Conservation (phyloP, 2,329 filamentous ascomycete species). For the Arthrobotrys sphaeroides region DNA sequence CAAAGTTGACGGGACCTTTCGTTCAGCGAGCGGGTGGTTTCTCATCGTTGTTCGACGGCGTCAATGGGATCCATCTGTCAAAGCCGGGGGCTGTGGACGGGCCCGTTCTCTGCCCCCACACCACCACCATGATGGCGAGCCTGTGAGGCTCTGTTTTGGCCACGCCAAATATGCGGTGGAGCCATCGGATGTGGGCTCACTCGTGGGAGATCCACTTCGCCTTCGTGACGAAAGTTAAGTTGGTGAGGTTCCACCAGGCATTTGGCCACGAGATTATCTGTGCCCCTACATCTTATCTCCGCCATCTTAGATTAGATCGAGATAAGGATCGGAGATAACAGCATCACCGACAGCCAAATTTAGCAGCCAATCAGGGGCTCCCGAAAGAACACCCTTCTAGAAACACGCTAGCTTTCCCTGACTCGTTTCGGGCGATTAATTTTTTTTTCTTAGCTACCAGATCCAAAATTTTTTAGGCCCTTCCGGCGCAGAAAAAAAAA, state of each 20-base stretch:
- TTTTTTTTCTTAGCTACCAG: constrained; percentile 12
- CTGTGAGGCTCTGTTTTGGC: constrained; percentile 17
- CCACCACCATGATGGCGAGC: not conserved
- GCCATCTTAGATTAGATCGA: constrained; percentile 33
- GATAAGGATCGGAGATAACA: constrained; percentile 19
- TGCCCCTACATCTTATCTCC: not conserved
- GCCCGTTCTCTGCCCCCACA: constrained; percentile 12
- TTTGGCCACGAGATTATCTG: constrained; percentile 40
- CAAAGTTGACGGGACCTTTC: too few species aligned
- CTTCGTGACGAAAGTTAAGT: constrained; percentile 15
- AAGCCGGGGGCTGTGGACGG: constrained; percentile 7
- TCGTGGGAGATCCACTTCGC: constrained; percentile 29
- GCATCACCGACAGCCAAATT: not conserved
- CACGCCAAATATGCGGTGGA: constrained; percentile 15
- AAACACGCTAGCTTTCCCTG: constrained; percentile 28
- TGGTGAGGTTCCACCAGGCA: constrained; percentile 21
- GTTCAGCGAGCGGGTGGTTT: not conserved
- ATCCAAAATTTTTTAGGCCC: constrained; percentile 17
- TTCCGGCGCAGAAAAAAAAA: constrained; percentile 19
- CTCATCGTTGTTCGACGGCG: not conserved
- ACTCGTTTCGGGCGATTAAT: constrained; percentile 2
- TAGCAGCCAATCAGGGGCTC: constrained; percentile 36
- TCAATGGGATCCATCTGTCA: constrained; percentile 21
- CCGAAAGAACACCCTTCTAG: constrained; percentile 33
- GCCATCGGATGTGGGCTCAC: constrained; percentile 20